Conservation (phyloP, 2,329 filamentous ascomycete species). For the Phyllosticta capitalensis region DNA sequence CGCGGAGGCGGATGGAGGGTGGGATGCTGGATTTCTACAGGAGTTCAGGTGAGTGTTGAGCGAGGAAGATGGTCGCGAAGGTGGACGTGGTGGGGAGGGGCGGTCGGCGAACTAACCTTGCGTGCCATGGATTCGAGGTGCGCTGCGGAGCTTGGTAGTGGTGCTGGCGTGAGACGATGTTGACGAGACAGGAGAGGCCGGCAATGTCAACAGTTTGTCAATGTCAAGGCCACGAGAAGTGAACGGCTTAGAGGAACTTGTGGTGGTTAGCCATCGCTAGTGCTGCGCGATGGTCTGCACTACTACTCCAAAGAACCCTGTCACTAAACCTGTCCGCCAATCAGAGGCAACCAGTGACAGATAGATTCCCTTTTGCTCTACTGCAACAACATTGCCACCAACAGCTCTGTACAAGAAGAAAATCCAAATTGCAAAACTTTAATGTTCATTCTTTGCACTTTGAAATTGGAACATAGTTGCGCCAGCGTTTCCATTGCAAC, state of each 20-base stretch:
- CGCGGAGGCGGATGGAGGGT: constrained; percentile 21
- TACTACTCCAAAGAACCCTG: not conserved
- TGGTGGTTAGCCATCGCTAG: no score
- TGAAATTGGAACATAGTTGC: no score
- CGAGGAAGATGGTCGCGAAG: not conserved
- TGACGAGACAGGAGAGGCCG: no score
- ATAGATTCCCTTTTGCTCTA: not conserved
- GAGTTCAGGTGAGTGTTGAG: not conserved
- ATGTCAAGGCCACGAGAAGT: no score
- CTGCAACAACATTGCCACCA: not conserved
- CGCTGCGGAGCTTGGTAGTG: no score
- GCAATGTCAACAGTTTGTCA: no score
- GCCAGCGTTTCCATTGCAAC: no score
- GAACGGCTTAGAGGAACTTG: no score
- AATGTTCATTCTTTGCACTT: no score
- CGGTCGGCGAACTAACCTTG: not conserved
- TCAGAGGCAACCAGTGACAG: not conserved
- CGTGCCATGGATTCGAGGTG: not conserved
- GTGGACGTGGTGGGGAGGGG: not conserved
- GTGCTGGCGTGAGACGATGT: no score
- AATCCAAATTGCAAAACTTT: no score
- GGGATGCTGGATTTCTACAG: constrained; percentile 7
- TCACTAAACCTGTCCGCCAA: not conserved
- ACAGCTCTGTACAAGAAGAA: no score
- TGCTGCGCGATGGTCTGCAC: not conserved